A percentile compares a stretch with the other conserved stretches of the same genome.
Conservation (phyloP, 2,329 filamentous ascomycete genomes). For the Colletotrichum musicola region DNA sequence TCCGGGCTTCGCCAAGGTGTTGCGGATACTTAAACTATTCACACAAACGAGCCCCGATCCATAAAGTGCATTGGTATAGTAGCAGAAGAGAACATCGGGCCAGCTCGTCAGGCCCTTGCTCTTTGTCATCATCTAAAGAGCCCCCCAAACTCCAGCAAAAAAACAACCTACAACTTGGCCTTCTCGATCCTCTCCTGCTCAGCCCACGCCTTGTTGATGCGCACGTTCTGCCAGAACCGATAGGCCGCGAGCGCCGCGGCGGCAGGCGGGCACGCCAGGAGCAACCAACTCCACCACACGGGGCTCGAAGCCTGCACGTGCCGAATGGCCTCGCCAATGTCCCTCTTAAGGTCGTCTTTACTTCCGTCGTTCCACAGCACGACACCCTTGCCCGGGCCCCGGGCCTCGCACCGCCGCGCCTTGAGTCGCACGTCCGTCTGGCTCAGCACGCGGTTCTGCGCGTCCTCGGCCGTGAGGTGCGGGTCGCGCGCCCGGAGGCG, state of each 20-base stretch:
- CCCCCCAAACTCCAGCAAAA: too few relatives aligned
- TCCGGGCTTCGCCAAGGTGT: too few relatives aligned
- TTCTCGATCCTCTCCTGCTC: constrained; percentile 63
- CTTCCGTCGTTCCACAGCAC: constrained; percentile 93
- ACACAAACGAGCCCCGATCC: too few relatives aligned
- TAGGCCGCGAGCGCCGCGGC: constrained; percentile 77
- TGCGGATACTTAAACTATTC: too few relatives aligned
- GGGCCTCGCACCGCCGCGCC: constrained; percentile 77
- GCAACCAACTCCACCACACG: constrained; percentile 84
- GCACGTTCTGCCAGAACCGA: constrained; percentile 79
- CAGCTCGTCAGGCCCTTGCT: too few relatives aligned
- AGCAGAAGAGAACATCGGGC: too few relatives aligned
- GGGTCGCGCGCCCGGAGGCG: constrained; percentile 80
- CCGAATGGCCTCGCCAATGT: constrained; percentile 75
- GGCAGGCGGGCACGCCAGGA: constrained; percentile 79
- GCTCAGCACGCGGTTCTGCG: constrained; percentile 85
- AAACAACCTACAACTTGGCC: constrained; percentile 53
- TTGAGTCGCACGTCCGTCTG: constrained; percentile 90
- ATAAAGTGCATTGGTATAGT: too few relatives aligned
- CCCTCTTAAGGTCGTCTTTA: constrained; percentile 74
- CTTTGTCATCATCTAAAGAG: too few relatives aligned
- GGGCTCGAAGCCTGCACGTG: constrained; percentile 75
- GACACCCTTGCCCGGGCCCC: constrained; percentile 75
- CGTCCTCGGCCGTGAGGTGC: constrained; percentile 87
- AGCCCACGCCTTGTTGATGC: constrained; percentile 79